Evolutionary conservation across 2,329 filamentous ascomycete genomes (phyloP), one percentile per base, ranked within the genome.

Genomic region (Didymella arachidicola): DNA sequence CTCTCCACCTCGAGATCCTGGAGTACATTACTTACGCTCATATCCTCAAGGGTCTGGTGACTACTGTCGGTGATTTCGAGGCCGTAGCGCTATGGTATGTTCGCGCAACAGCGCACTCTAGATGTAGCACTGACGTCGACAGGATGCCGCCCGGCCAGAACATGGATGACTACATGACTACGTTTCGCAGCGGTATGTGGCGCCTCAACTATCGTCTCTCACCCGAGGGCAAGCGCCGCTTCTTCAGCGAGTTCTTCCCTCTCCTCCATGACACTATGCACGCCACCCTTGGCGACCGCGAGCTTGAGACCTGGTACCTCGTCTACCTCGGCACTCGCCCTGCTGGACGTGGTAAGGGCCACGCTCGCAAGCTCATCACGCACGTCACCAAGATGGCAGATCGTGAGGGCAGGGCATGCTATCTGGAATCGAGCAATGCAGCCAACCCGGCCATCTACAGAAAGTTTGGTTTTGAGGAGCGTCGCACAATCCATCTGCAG

Each of bases 271-370:
- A 87, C 66, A 89, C 89, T 70, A 93, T 93, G 80, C 79, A 82
- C 60, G 82, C 86, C 61, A 83, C 90, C 61, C 84, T 95, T 76
- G 88, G 89, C 22, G 81, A 84, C 38, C 83, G 87, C 49, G 88
- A 92, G 72, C 75, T 81, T 66, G 82, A 89, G 60, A 87, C 85
- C 72, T 95, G 91, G 83, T 95, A 95, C 75, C 86, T 96, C 53
- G 90, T 93, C 46, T 95, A 94, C 77, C 82, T 96, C 61, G 92
- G 91, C 62, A 93, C 90, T 49, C 89, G 88, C 75, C 87, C 89
- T 32, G 82, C 81, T 61, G 86, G 88, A 4, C 86, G 89, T 60
- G 86, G 90, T 46, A 88, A 88, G 67, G 91, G 92, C 11, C 91
- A 91, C 75, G 90, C 87, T 16, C 83, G 83, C 65, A 88, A 86